These are phyloP conservation scores for Brachypodium distachyon DNA, from an alignment of 202 grass and related monocot species.

Conservation along the genomic window DNA sequence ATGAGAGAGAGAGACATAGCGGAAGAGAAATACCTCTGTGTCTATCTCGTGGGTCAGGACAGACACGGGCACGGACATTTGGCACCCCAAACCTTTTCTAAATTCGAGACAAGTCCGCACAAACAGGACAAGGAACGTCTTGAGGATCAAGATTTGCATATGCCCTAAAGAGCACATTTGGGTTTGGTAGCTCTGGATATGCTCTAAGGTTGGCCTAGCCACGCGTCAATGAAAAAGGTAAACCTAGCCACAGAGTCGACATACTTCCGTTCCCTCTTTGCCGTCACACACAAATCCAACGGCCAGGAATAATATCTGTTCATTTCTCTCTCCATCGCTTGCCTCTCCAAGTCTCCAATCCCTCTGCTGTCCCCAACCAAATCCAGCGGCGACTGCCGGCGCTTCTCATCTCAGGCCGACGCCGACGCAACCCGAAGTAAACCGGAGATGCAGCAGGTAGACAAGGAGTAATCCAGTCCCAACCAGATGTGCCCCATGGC, in stretches of 20 bases:
- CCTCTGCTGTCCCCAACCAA: neutral
- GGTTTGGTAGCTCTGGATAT: too few relatives aligned
- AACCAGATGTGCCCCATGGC: neutral
- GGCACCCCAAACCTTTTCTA: too few relatives aligned
- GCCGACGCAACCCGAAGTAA: neutral
- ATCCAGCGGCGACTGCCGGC: neutral
- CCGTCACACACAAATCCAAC: neutral
- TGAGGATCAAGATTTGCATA: too few relatives aligned
- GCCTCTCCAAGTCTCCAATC: neutral
- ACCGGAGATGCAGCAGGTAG: conserved; percentile 48
- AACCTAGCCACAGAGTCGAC: neutral
- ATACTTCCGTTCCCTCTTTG: neutral
- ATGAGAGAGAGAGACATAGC: too few relatives aligned
- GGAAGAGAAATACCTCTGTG: too few relatives aligned
- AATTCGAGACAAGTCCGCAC: too few relatives aligned
- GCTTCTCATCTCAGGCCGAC: conserved; percentile 1
- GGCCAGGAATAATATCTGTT: neutral
- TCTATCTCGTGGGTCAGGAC: too few relatives aligned
- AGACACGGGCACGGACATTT: too few relatives aligned
- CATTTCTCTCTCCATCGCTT: neutral
- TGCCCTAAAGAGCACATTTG: too few relatives aligned
- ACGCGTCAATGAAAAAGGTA: too few relatives aligned
- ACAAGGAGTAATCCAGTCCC: neutral
- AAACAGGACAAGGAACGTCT: too few relatives aligned
- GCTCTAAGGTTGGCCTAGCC: too few relatives aligned